phyloP scores from a whole-genome alignment of 2,329 filamentous ascomycete genomes.

The Polytolypa hystricis region DNA sequence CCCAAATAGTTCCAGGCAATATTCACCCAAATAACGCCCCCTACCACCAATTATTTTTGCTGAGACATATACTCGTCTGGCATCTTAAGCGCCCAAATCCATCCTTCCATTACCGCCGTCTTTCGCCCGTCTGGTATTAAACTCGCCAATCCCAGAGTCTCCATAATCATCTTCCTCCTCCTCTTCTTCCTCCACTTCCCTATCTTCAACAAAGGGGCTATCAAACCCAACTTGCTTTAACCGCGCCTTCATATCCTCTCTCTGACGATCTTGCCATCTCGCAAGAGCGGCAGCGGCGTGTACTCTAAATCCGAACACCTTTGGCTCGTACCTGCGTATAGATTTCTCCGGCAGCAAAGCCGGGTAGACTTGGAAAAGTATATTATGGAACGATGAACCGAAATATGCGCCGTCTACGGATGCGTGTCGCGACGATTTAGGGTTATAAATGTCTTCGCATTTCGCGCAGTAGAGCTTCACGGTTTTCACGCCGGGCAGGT shows the following conservation, averaged over 20 bases:
- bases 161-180: conserved; percentile 8
- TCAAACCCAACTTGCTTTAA: conserved; percentile 60
- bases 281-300: conserved; percentile 79
- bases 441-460: conserved; percentile 98
- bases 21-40: no score
- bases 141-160: conserved; percentile 7
- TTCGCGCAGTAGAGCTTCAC: conserved; percentile 96
- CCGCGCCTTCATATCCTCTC: conserved; percentile 71
- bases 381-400: conserved; percentile 95
- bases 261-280: conserved; percentile 76
- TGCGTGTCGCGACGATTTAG: conserved; percentile 91
- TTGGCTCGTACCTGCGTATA: conserved; percentile 72
- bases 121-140: conserved; percentile 6
- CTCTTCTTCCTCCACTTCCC: conserved; percentile 33
- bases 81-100: conserved; percentile 4
- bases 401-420: conserved; percentile 97
- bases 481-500: conserved; percentile 74
- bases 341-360: conserved; percentile 79
- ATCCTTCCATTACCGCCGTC: conserved; percentile 3
- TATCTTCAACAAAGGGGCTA: conserved; percentile 63
- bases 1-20: no score
- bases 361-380: conserved; percentile 97
- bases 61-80: no score
- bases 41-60: no score
- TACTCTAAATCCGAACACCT: conserved; percentile 90